Base-by-base conservation (phyloP, 2,329 filamentous ascomycete species). In the Beauveria brongniartii region DNA sequence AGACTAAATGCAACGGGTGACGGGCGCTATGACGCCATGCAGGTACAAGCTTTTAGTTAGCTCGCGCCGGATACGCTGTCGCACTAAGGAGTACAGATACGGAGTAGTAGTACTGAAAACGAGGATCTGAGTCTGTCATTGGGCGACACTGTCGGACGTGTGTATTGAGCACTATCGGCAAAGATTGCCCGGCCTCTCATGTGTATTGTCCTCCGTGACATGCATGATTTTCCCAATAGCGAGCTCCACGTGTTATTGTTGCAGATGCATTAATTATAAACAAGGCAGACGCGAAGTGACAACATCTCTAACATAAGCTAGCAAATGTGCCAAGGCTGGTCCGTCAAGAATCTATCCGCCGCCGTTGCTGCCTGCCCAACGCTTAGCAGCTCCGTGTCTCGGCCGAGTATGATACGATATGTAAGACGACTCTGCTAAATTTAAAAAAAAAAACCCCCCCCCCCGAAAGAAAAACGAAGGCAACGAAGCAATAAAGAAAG, bases 11-110 rank as follows among this genome's bases (percentile, higher is more conserved):
- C 55, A 57, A 50, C 55, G 43, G 52, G 46, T 41, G 20, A 46
- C 44, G 44, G 46, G 55, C 34, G 46, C 37, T 7, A 58, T 58
- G 46, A 58, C 46, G 46, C 22, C 46, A 58, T 58, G 55, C 55
- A 58, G 55, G 55, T 51, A 58, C 55, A 46, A 51, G n/a, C 34
- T 22, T 14, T 24, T 24, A 24, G 24, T 24, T 18, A 2, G 24
- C 44, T 50, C 30, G 46, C 55, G 47, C 55, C 46, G 18, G 44
- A 37, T 40, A 30, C 34, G 37, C 3, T 47, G 46, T 51, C 24
- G 46, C 55, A 58, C 55, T 40, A 52, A 16, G 34, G 34, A 37
- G 34, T 37, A 37, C 34, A 10, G 34, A 37, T 37, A 37, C 34
- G 34, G 34, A 16, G 34, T 41, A 43, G 37, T 18, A 40, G 34